These are phyloP conservation scores for Eragrostis curvula DNA, from an alignment of 176 grass and related monocot genomes.

Conservation along the genomic window DNA sequence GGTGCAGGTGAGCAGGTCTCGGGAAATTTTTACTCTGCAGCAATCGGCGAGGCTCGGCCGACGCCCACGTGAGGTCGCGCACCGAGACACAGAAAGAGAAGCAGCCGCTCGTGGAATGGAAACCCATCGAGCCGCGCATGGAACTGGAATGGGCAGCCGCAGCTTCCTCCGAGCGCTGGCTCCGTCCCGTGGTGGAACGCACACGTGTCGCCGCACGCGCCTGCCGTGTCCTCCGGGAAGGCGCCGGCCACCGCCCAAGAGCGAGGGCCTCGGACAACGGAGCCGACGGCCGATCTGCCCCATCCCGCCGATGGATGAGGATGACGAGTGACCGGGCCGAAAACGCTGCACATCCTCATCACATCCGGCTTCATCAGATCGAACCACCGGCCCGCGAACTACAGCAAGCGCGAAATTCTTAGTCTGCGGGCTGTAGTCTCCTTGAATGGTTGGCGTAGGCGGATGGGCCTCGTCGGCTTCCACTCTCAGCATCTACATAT, in stretches of 20 bases:
- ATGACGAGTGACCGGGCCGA: neutral
- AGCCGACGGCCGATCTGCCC: neutral
- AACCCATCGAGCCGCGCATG: neutral
- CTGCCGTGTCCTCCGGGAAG: neutral
- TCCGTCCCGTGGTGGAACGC: neutral
- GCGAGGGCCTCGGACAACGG: neutral
- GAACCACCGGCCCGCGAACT: no score
- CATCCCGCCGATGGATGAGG: no score
- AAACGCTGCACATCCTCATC: neutral
- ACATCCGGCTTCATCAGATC: no score
- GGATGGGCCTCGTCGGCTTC: no score
- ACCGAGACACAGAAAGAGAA: neutral
- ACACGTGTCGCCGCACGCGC: neutral
- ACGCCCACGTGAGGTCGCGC: neutral
- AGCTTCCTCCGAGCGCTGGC: neutral
- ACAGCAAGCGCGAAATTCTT: no score
- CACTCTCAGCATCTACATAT: no score
- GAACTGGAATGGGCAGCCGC: no score
- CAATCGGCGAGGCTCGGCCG: neutral
- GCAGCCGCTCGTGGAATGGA: neutral
- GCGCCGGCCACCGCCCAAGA: neutral
- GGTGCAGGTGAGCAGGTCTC: no score
- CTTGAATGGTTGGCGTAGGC: no score
- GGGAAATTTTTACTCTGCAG: no score
- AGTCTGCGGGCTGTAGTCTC: no score